Evolutionary conservation across 805 yeast genomes (phyloP), one percentile per base, ranked within the genome.

Genomic region (Kazachstania kunashirensis): DNA sequence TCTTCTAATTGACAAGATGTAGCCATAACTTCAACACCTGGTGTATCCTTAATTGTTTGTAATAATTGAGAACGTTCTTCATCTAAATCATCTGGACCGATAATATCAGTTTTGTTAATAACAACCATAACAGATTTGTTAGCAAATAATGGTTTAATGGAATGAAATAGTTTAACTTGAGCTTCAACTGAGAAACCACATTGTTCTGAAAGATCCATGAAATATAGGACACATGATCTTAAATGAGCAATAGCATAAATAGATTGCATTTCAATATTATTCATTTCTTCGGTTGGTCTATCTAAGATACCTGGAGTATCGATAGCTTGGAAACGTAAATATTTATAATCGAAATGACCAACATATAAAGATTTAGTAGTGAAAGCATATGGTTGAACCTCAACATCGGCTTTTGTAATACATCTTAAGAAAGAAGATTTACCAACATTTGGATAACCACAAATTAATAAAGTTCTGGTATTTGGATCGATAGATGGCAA

Each of bases 381-480:
- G 78, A 92, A 92, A 24, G 98, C 98, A 63, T 92, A 92, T 29
- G 99, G 99, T 65, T 92, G 98, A 43, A 92, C 98, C 59, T 92
- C 99, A 41, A 92, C 99, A 54, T 92, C 97, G 27, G 97, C 97
- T 54, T 94, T 84, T 46, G 99, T 92, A 65, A 92, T 84, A 61
- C 92, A 77, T 57, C 77, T 73, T 63, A 92, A 72, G 66, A 92
- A 92, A 12, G 96, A 85, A 11, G 98, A 92, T 66, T 92, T 92
- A 67, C 99, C 99, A 43, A 92, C 99, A 63, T 92, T 92, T 39
- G 99, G 99, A 66, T 92, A 92, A 44, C 99, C 99, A 68, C 99
- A 92, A 56, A 92, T 89, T 55, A 92, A 73, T 51, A 92, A 69
- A 17, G 99, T 92, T 70, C 99, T 82, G 39, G 99, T 92, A 66